Evolutionary conservation across 768 basidiomycete genomes (phyloP), one percentile per base, ranked within the genome.

Genomic region (Pleurotus ostreatus): DNA sequence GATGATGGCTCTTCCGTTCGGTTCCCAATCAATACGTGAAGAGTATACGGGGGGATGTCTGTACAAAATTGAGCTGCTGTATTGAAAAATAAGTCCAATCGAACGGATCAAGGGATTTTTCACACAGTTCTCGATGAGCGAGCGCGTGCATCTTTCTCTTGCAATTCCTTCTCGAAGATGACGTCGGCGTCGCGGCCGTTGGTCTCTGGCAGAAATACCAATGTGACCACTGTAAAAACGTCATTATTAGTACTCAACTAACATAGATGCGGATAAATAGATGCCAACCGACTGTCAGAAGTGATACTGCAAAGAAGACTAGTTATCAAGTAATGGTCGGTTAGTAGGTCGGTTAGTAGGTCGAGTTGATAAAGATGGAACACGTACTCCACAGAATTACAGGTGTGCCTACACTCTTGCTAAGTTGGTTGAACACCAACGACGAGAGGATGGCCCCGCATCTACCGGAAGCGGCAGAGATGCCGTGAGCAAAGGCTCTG

Each of bases 351-450:
- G 20, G 20, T 20, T 20, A 20, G 2, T 20, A 20, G 20, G 20
- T 20, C 2, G n/a, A 4, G 11, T n/a, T 12, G 5, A 34, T 22
- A 54, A 11, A n/a, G 11, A 38, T 20, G 16, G 37, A 6, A 25
- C n/a, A 75, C 82, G 62, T 60, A 83, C 82, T 84, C 83, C 84
- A 85, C 12, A 85, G 74, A 2, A 84, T 76, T 45, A 61, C 61
- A 2, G 77, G 71, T 11, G 78, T 81, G n/a, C 84, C 84, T 59
- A 83, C 77, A n/a, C 61, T 61, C 11, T 67, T 39, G 9, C 70
- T 72, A 46, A 85, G 72, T 6, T 71, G 64, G 68, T 82, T 83
- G 74, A 85, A 85, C 5, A 71, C 83, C 55, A 85, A 74, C 3
- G 81, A 76, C 20, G 80, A 79, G 52, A 84, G 75, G 72, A 86